Evolutionary conservation across 495 filamentous ascomycete genomes (phyloP), one percentile per base, ranked within the genome.

Genomic region (Trichocladium uniseriatum): DNA sequence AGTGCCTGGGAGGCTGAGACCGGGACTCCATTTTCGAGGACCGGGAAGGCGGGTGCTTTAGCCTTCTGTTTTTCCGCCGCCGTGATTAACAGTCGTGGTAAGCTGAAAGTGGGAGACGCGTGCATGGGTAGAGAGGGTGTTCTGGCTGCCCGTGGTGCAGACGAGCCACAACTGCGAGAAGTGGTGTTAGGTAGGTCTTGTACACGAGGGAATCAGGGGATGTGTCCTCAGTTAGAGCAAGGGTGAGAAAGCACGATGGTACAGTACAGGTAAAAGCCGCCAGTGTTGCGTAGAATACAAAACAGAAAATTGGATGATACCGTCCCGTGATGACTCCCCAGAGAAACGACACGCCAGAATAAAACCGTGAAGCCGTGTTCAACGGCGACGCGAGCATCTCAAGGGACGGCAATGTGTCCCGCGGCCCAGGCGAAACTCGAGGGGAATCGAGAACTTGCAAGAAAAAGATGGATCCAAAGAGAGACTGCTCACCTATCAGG

Each of bases 401-500:
- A 27, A 3, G 4, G 8, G 24, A 8, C 24, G 24, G 24, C 24
- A 8, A 27, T 3, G 24, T 27, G 24, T 27, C 8, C 8, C 4
- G 24, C 24, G 24, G 4, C 24, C 11, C 42, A 20, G 10, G 42
- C 42, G 34, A 13, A 10, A 28, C 29, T 11, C 20, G 24, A 28
- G 15, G 44, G 16, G 18, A 38, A 19, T 8, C 24, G 8, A 27
- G n/a, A n/a, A n/a, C n/a, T n/a, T n/a, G 22, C 15, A 14, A 10
- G 13, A 9, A 18, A 38, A 9, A 32, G 27, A 47, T 20, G 15
- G 15, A 24, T 35, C 22, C 18, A 18, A 46, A 49, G 1, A 34
- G 19, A 18, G 35, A 37, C 37, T 37, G 29, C 47, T 49, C 47
- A 49, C 47, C 47, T 49, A 20, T 18, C 20, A 49, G 24, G 20